A percentile compares a stretch with the other conserved stretches of the same genome.
phyloP scores from a whole-genome alignment of 2,329 filamentous ascomycete genomes.

The Westerdykella ornata region DNA sequence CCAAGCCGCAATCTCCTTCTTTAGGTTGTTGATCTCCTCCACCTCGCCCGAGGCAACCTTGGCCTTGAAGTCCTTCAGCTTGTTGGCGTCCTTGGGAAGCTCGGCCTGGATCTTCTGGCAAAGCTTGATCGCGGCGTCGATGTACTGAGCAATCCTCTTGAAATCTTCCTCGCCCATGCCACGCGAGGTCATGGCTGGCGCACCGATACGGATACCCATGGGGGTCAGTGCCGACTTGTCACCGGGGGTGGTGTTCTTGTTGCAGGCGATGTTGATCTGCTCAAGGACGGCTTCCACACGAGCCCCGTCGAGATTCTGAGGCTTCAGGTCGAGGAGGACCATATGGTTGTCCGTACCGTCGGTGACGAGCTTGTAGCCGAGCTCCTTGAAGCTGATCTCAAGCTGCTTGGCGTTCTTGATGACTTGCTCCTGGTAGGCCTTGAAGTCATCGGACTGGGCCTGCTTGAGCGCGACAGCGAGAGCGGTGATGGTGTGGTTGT shows the following conservation, averaged over 20 bases:
- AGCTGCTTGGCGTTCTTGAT: constrained; percentile 87
- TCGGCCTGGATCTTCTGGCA: constrained; percentile 77
- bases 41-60: constrained; percentile 76
- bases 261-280: constrained; percentile 90
- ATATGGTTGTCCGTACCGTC: constrained; percentile 98
- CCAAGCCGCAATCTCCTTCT: constrained; percentile 86
- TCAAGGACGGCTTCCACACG: constrained; percentile 87
- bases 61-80: constrained; percentile 98
- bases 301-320: constrained; percentile 78
- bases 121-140: constrained; percentile 81
- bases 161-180: constrained; percentile 91
- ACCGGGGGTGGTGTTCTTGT: constrained; percentile 98
- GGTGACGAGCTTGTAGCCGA: constrained; percentile 83
- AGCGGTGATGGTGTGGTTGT: constrained; percentile 98
- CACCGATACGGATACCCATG: constrained; percentile 87
- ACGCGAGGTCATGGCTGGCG: constrained; percentile 94
- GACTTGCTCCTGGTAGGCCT: constrained; percentile 83
- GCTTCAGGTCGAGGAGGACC: constrained; percentile 84
- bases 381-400: constrained; percentile 56
- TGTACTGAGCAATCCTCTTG: constrained; percentile 70
- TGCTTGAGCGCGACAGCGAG: constrained; percentile 92
- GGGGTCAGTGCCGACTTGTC: constrained; percentile 91
- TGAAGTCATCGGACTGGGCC: constrained; percentile 82
- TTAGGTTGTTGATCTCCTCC: constrained; percentile 73
- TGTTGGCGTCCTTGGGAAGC: constrained; percentile 95